Base-by-base conservation (phyloP, 2,329 filamentous ascomycete species). In the Pseudocercospora crystallina region DNA sequence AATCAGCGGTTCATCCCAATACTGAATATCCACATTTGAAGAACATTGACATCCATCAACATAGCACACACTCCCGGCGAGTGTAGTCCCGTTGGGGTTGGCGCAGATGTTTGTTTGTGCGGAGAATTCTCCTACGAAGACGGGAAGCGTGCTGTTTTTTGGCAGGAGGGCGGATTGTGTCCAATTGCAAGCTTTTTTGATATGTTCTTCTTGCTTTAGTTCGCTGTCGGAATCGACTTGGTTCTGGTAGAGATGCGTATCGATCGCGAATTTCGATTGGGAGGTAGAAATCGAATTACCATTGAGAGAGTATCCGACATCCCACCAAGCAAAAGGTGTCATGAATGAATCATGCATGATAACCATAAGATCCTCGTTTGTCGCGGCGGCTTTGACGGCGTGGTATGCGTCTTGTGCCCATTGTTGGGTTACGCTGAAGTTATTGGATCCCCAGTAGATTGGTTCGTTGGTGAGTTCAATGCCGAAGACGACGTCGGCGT, bases 381-480 rank as follows among this genome's bases (percentile, higher is more conserved):
- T 57, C 1, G 65, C 55, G 1, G 51, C 62, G 5, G 53, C 52
- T 49, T 63, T 64, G 5, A 74, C 63, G 2, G 64, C 65, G 0
- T 57, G 32, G 60, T 69, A 72, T 17, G 70, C 68, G 33, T 65
- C 48, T 43, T 65, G 34, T 0, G 70, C 60, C 69, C 71, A 75
- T 1, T 53, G 31, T 50, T 70, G 60, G 1, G 69, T 73, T 5
- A 54, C 58, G 38, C 49, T 49, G 43, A 72, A 66, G 43, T 68
- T 61, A 61, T 70, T 73, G 42, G 56, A 54, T 10, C 61, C 63
- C 60, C 63, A 69, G 3, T 62, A 67, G 43, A 70, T 66, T 10
- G 72, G 73, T 54, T 76, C 73, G 53, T 75, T 76, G 47, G 74
- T 65, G n/a, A 76, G 62, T 53, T 76, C 67, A 41, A 76, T 68